Conservation (phyloP, 768 basidiomycete species). For the Collybia mongolica region DNA sequence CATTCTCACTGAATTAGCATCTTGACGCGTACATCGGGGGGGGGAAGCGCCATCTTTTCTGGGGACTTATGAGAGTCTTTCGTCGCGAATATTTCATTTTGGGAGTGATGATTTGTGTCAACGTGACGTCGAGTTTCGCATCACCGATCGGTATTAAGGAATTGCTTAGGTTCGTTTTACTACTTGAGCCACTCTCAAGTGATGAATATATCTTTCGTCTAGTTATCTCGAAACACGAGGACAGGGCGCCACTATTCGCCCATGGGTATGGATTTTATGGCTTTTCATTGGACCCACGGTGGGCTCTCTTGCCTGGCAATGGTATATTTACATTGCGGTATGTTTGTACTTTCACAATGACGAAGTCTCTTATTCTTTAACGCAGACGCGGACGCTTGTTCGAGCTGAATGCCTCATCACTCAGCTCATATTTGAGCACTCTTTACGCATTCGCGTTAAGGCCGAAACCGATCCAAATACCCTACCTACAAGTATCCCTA, state of each 20-base stretch:
- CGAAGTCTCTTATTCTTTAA: conserved; percentile 1
- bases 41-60: conserved; percentile 43
- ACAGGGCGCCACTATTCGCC: conserved; percentile 45
- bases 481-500: conserved; percentile 4
- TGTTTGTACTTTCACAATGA: conserved; percentile 3
- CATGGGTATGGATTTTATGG: conserved; percentile 68
- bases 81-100: conserved; percentile 31
- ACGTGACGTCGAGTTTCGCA: conserved; percentile 25
- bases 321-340: conserved; percentile 51
- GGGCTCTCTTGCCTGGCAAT: conserved; percentile 45
- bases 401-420: conserved; percentile 45
- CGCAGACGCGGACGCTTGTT: conserved; percentile 45
- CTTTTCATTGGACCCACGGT: conserved; percentile 48
- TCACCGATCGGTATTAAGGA: conserved; percentile 41
- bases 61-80: conserved; percentile 40
- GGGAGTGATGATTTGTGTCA: conserved; percentile 22
- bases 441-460: conserved; percentile 61
- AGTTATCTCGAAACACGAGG: conserved; percentile 61
- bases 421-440: conserved; percentile 41
- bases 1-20: conserved; percentile 18
- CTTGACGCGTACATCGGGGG: conserved; percentile 38
- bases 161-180: conserved; percentile 31
- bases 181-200: neutral
- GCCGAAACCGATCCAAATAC: conserved; percentile 28
- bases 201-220: neutral